These are phyloP conservation scores for Sarocladium strictum DNA, from an alignment of 2,329 filamentous ascomycete genomes.

Conservation along the genomic window DNA sequence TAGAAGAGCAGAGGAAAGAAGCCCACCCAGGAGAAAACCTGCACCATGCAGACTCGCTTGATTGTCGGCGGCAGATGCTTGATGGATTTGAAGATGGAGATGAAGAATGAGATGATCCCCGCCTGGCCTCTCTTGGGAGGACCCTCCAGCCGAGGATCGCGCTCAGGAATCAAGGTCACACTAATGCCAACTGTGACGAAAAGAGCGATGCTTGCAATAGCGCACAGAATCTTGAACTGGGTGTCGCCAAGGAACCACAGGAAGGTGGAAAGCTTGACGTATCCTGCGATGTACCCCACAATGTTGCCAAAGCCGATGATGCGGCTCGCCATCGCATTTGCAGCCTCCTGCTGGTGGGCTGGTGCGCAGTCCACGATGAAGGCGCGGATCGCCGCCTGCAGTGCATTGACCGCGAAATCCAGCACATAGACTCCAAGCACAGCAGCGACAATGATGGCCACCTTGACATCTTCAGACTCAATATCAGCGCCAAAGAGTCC, in stretches of 20 bases:
- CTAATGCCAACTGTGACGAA: slow-evolving; percentile 65
- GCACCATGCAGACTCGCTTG: slow-evolving; percentile 71
- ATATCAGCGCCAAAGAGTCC: slow-evolving; percentile 63
- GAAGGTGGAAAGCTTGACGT: slow-evolving; percentile 67
- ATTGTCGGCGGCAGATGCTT: slow-evolving; percentile 76
- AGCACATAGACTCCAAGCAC: slow-evolving; percentile 84
- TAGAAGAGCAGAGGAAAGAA: slow-evolving; percentile 97
- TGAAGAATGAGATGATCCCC: slow-evolving; percentile 74
- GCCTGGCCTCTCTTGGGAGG: slow-evolving; percentile 52
- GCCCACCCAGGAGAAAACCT: slow-evolving; percentile 86
- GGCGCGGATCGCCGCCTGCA: slow-evolving; percentile 85
- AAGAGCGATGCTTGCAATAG: slow-evolving; percentile 73
- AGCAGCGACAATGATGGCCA: slow-evolving; percentile 67
- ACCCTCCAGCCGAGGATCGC: slow-evolving; percentile 71
- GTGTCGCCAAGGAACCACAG: slow-evolving; percentile 77
- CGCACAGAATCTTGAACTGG: slow-evolving; percentile 90
- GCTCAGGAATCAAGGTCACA: slow-evolving; percentile 63
- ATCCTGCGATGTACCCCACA: slow-evolving; percentile 81
- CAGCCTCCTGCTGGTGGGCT: slow-evolving; percentile 85
- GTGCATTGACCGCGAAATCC: slow-evolving; percentile 94
- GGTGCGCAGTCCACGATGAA: slow-evolving; percentile 94
- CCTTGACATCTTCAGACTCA: slow-evolving; percentile 59
- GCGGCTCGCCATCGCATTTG: slow-evolving; percentile 90
- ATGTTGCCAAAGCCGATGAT: slow-evolving; percentile 87
- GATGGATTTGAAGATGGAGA: slow-evolving; percentile 69